Evolutionary conservation across 345 rosid species (phyloP).

Genomic region (Populus tremula): DNA sequence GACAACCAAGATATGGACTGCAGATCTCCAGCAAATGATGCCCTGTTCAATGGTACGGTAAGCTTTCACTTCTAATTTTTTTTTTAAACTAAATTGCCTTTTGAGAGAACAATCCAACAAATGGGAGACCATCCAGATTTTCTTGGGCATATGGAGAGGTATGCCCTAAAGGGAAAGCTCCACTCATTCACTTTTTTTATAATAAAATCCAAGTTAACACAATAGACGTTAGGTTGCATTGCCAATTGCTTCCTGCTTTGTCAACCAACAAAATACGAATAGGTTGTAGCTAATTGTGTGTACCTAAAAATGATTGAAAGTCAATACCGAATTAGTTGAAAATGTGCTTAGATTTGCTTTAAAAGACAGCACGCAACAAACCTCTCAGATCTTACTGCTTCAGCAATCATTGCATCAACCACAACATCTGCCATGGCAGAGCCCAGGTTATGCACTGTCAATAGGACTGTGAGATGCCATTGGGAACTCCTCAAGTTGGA

Average conservation of each 20-base stretch:
- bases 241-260: not conserved
- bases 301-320: not conserved
- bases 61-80: not conserved
- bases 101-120: not conserved
- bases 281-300: not conserved
- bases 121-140: not conserved
- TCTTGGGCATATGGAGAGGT: not conserved
- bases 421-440: slow-evolving; percentile 98
- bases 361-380: slow-evolving; percentile 23
- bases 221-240: not conserved
- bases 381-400: slow-evolving; percentile 79
- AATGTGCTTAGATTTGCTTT: not conserved
- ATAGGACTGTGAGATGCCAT: slow-evolving; percentile 52
- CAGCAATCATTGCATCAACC: slow-evolving; percentile 95
- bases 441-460: slow-evolving; percentile 88
- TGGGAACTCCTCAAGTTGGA: slow-evolving; percentile 53
- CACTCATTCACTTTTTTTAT: not conserved
- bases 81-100: not conserved
- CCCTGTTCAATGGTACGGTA: slow-evolving; percentile 43
- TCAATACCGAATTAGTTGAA: not conserved
- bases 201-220: not conserved
- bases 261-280: not conserved
- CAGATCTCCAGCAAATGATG: slow-evolving; percentile 91
- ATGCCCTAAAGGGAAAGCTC: not conserved
- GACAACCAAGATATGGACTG: slow-evolving; percentile 90